Conservation (phyloP, 352 stramenopile genomes). For the Globisporangium radiosum region DNA sequence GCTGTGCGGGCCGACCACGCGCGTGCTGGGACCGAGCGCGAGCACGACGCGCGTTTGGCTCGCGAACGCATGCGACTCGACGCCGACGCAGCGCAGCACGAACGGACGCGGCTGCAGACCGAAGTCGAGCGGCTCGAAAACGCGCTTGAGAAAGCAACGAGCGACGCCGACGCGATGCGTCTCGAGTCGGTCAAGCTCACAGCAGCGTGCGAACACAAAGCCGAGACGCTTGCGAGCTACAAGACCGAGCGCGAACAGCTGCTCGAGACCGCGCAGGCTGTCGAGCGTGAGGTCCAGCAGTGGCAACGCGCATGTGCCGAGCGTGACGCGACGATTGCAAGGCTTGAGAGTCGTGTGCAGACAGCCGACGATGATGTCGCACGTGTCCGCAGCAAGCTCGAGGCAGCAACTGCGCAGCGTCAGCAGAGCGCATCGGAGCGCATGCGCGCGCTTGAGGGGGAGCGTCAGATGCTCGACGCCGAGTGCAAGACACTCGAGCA, state of each 20-base stretch:
- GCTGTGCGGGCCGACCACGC: constrained; percentile 49
- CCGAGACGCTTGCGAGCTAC: constrained; percentile 36
- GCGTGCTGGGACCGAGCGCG: constrained; percentile 35
- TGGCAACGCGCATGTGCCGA: constrained; percentile 33
- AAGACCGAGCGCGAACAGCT: constrained; percentile 37
- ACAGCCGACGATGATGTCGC: constrained; percentile 33
- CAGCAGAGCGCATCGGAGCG: constrained; percentile 55
- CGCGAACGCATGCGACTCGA: constrained; percentile 45
- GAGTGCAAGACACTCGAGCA: constrained; percentile 50
- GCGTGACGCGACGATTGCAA: constrained; percentile 30
- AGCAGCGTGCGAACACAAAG: constrained; percentile 47
- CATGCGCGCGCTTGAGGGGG: constrained; percentile 42
- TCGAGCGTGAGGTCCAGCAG: constrained; percentile 40
- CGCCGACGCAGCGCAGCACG: constrained; percentile 40
- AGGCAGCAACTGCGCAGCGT: constrained; percentile 27
- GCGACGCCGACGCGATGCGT: constrained; percentile 31
- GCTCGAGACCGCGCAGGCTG: constrained; percentile 33
- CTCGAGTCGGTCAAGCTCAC: constrained; percentile 53
- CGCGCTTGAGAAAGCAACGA: constrained; percentile 39
- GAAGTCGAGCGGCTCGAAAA: constrained; percentile 46
- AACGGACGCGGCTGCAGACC: constrained; percentile 30
- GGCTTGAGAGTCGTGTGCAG: constrained; percentile 33
- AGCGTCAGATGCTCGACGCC: constrained; percentile 41
- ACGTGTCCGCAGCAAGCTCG: constrained; percentile 34
- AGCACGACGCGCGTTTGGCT: constrained; percentile 46